Evolutionary conservation across 495 filamentous ascomycete species (phyloP), one percentile per base, ranked within the genome.

Genomic region (Trichocladium uniseriatum): DNA sequence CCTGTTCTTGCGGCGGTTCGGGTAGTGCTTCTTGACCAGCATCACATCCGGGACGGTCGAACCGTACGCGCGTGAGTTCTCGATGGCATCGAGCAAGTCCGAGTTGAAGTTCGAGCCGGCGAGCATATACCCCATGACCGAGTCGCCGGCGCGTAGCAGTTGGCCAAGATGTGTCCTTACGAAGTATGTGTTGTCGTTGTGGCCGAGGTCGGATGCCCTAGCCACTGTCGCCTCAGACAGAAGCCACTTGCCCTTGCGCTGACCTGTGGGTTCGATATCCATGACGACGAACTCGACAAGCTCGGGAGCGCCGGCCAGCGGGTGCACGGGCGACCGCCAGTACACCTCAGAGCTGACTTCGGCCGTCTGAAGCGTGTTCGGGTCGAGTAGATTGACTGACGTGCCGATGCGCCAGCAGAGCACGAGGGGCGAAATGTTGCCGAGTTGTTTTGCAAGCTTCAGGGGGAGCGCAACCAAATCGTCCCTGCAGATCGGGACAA

Each of bases 401-500:
- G 87, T 95, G 43, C 94, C 91, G 43, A 99, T 77, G n/a, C 86
- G 77, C 65, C 86, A 79, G 69, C 94, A 97, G 31, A 99, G 73
- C 0, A 64, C 52, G 18, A 66, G 55, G 2, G 63, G 63, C 80
- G 68, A 73, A 54, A 95, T 95, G 62, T 94, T 94, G 48, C 92
- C 92, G 19, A 89, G 69, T 21, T 80, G 75, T 54, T 83, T 85
- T 2, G 92, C 94, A 18, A 97, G 71, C 52, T 89, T 90, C 38
- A 94, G 73, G 0, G 92, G 92, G n/a, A 98, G 67, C 4, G 87
- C 89, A 6, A 96, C 86, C 8, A 99, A 71, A 60, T 99, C 94
- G 53, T 99, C 94, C 67, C 95, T 94, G 73, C 94, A 96, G 34
- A 97, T 83, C 0, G 92, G 92, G 11, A 95, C 80, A 10, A 99